phyloP scores from a whole-genome alignment of 495 filamentous ascomycete species.

The Tuber borchii region DNA sequence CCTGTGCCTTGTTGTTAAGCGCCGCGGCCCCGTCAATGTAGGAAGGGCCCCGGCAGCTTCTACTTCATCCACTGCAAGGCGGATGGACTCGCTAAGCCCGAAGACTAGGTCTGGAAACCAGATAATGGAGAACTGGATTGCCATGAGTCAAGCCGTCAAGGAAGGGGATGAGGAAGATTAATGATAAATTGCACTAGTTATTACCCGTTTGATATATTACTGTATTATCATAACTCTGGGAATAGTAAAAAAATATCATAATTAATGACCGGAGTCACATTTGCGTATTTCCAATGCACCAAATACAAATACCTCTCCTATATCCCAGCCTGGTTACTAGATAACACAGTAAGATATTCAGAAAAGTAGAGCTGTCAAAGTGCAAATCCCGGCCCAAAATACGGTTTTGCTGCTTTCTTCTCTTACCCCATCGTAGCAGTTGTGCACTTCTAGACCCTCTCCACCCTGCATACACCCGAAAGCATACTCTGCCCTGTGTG shows the following conservation, averaged over 20 bases:
- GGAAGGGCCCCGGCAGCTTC: slow-evolving; percentile 33
- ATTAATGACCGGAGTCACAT: background rate
- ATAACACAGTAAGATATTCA: background rate
- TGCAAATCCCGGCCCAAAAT: background rate
- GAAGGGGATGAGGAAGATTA: slow-evolving; percentile 23
- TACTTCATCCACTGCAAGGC: background rate
- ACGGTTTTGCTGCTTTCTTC: background rate
- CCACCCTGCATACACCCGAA: background rate
- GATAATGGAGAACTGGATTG: slow-evolving; percentile 41
- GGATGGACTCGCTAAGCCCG: background rate
- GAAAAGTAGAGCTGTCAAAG: background rate
- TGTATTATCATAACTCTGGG: background rate
- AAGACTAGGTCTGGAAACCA: slow-evolving; percentile 5
- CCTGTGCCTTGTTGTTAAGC: slow-evolving; percentile 82
- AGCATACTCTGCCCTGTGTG: background rate
- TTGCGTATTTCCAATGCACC: background rate
- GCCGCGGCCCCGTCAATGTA: slow-evolving; percentile 47
- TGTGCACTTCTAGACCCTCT: background rate
- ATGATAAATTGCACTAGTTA: slow-evolving; percentile 15
- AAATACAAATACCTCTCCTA: background rate
- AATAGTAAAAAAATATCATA: background rate
- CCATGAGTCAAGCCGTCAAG: slow-evolving; percentile 37
- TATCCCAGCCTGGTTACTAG: background rate
- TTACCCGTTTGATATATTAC: background rate
- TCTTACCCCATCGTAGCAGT: background rate